Conservation (phyloP, 768 basidiomycete genomes). For the Hygrophoropsis aurantiaca region DNA sequence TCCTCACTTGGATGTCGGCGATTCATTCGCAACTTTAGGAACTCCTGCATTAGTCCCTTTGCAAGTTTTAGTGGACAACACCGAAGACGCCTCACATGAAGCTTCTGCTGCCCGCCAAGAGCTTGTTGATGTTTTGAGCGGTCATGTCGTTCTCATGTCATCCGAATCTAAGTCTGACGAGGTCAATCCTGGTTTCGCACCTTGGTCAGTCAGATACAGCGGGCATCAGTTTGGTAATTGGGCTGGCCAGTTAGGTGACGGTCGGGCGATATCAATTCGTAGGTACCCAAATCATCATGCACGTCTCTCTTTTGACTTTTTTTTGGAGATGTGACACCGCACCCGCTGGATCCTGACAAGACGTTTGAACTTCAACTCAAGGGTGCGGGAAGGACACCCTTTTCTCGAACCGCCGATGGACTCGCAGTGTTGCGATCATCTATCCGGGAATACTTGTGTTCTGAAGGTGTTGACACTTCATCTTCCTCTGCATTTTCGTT, state of each 20-base stretch:
- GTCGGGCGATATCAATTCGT: conserved; percentile 88
- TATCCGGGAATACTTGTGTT: conserved; percentile 89
- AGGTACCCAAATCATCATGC: conserved; percentile 21
- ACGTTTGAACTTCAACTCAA: conserved; percentile 91
- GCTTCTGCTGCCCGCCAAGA: conserved; percentile 57
- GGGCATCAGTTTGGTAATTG: conserved; percentile 88
- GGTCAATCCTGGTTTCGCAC: conserved; percentile 33
- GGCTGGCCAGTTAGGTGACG: conserved; percentile 96
- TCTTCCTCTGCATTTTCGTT: background rate
- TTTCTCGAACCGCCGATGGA: conserved; percentile 90
- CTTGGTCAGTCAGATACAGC: conserved; percentile 90
- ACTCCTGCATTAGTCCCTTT: conserved; percentile 46
- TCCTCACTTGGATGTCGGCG: conserved; percentile 85
- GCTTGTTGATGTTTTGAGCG: conserved; percentile 80
- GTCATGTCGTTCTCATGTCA: conserved; percentile 69
- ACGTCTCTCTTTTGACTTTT: background rate
- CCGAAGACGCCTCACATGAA: conserved; percentile 14
- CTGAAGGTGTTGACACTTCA: conserved; percentile 58
- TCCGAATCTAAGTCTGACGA: conserved; percentile 28
- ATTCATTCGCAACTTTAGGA: conserved; percentile 71
- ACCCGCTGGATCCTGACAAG: conserved; percentile 53
- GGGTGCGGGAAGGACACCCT: conserved; percentile 92
- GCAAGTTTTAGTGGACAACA: conserved; percentile 28
- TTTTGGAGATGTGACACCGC: conserved; percentile 70
- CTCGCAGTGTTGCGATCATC: conserved; percentile 94